These are phyloP conservation scores for Coemansia javaensis DNA, from an alignment of 192 early-diverging fungal genomes.

Conservation along the genomic window DNA sequence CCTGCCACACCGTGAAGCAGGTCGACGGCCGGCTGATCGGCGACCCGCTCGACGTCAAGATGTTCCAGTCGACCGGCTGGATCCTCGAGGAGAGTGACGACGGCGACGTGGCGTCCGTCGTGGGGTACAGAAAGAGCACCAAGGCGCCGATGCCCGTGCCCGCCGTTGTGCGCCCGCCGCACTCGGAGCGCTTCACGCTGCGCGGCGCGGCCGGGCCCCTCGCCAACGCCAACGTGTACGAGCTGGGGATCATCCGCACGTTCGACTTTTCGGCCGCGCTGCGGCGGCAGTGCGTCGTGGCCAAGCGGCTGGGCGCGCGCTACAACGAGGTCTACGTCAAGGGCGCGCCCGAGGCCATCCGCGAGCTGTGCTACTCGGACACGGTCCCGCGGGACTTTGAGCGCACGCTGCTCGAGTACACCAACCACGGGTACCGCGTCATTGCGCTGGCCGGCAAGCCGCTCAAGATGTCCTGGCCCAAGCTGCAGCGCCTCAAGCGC, in stretches of 20 bases:
- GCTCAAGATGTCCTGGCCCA: constrained; percentile 65
- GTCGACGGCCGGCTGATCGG: constrained; percentile 86
- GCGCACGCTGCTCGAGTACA: constrained; percentile 73
- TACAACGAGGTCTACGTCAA: constrained; percentile 81
- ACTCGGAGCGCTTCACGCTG: constrained; percentile 58
- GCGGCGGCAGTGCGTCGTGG: constrained; percentile 90
- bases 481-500: constrained; percentile 68
- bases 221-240: constrained; percentile 38
- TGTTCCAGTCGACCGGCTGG: constrained; percentile 97
- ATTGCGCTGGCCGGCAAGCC: constrained; percentile 85
- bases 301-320: constrained; percentile 60
- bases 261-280: constrained; percentile 92
- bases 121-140: not conserved
- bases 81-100: constrained; percentile 81
- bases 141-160: constrained; percentile 52
- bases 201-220: constrained; percentile 46
- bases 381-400: constrained; percentile 84
- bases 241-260: constrained; percentile 76
- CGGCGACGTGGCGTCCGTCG: constrained; percentile 1
- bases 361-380: constrained; percentile 76
- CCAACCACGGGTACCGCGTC: constrained; percentile 95
- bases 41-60: constrained; percentile 94
- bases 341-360: constrained; percentile 96
- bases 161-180: constrained; percentile 84
- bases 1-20: constrained; percentile 85